phyloP scores from a whole-genome alignment of 2,329 filamentous ascomycete genomes.

The Graphium sp. region DNA sequence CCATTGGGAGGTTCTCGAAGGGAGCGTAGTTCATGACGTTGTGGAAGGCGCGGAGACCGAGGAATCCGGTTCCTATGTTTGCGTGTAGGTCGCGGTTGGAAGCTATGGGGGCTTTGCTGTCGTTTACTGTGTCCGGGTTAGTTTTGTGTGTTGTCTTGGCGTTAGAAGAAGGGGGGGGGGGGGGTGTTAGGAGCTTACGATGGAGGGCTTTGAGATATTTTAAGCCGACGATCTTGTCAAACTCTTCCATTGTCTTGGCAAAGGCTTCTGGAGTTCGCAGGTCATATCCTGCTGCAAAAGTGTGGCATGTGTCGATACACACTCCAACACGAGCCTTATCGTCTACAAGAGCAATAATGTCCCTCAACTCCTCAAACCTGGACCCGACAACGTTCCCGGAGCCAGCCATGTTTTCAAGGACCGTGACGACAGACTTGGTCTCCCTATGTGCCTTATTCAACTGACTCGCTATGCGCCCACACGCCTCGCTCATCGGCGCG shows the following conservation, averaged over 20 bases:
- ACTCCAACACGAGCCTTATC: conserved; percentile 79
- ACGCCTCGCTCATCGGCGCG: conserved; percentile 48
- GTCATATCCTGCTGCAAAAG: conserved; percentile 89
- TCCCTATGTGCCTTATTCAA: conserved; percentile 69
- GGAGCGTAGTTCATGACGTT: conserved; percentile 69
- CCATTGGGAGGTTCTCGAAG: conserved; percentile 70
- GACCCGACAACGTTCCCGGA: conserved; percentile 75
- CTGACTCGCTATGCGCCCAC: conserved; percentile 62
- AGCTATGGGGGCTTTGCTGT: conserved; percentile 76
- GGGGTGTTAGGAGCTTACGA: conserved; percentile 12
- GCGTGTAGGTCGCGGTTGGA: conserved; percentile 83
- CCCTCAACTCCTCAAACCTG: conserved; percentile 69
- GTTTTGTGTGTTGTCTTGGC: too few relatives aligned
- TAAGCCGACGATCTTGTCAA: conserved; percentile 62
- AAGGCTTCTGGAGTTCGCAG: conserved; percentile 62
- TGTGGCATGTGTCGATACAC: conserved; percentile 92
- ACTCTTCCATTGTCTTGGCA: conserved; percentile 52
- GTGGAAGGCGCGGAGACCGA: conserved; percentile 82
- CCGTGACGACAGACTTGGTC: conserved; percentile 59
- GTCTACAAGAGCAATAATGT: conserved; percentile 65
- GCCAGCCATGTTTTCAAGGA: conserved; percentile 93
- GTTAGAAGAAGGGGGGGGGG: background rate
- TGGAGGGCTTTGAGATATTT: conserved; percentile 75
- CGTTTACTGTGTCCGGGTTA: conserved; percentile 48
- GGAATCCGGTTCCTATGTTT: conserved; percentile 89